A percentile compares a stretch with the other conserved stretches of the same genome.
Evolutionary conservation across 192 early-diverging fungal genomes (phyloP).

Genomic region (Umbelopsis ramanniana): DNA sequence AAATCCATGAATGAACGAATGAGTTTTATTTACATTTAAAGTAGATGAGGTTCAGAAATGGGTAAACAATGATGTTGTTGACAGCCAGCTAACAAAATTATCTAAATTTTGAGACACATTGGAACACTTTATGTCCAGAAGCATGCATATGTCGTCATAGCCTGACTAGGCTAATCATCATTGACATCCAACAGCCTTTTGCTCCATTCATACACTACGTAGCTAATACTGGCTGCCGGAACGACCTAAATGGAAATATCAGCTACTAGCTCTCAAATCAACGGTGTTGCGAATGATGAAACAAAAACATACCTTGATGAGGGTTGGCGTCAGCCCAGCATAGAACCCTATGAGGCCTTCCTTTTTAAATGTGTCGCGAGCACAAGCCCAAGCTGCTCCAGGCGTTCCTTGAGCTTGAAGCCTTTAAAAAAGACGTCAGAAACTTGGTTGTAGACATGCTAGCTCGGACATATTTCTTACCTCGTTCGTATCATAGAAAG

Average conservation of each 20-base stretch:
- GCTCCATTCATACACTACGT: conserved; percentile 69
- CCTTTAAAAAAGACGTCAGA: conserved; percentile 36
- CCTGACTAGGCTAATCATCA: conserved; percentile 11
- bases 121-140: neutral
- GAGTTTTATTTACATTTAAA: too few species aligned
- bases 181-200: conserved; percentile 46
- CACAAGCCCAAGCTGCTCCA: conserved; percentile 60
- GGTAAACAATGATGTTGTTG: neutral
- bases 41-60: too few species aligned
- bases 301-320: conserved; percentile 61
- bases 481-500: conserved; percentile 68
- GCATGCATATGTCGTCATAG: neutral
- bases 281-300: neutral
- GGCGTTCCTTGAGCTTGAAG: conserved; percentile 81
- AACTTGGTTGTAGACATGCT: neutral
- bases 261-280: neutral
- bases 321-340: conserved; percentile 73
- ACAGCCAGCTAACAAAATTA: neutral
- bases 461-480: conserved; percentile 41
- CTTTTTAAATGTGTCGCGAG: conserved; percentile 55
- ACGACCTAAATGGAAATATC: conserved; percentile 49
- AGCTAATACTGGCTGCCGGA: conserved; percentile 73
- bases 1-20: too few species aligned
- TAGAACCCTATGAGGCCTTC: conserved; percentile 75
- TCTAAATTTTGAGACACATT: neutral